phyloP scores from a whole-genome alignment of 1,284 basidiomycete species.

The Phylloboletellus chloephorus region DNA sequence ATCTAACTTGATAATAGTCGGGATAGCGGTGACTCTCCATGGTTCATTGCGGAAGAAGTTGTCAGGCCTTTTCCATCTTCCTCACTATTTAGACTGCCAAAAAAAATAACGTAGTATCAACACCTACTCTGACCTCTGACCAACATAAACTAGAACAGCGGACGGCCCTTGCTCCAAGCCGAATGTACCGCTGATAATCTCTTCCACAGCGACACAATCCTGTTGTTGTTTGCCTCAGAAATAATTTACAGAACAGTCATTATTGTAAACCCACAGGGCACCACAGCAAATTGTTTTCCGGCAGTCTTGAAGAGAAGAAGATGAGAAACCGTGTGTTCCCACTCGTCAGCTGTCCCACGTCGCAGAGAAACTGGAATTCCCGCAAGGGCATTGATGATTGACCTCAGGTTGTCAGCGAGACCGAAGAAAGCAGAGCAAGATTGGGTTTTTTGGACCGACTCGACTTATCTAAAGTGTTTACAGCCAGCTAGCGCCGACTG shows the following conservation, averaged over 20 bases:
- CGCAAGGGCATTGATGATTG: slow-evolving; percentile 28
- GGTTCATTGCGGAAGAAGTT: slow-evolving; percentile 61
- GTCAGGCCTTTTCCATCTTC: slow-evolving; percentile 61
- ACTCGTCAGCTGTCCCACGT: slow-evolving; percentile 35
- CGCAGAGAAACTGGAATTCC: slow-evolving; percentile 20
- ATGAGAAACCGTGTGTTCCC: slow-evolving; percentile 51
- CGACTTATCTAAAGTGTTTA: slow-evolving; percentile 8
- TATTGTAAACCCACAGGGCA: slow-evolving; percentile 49
- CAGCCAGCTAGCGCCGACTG: slow-evolving; percentile 3
- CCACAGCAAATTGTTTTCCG: slow-evolving; percentile 48
- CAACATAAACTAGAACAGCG: slow-evolving; percentile 70
- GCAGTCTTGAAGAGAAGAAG: slow-evolving; percentile 59
- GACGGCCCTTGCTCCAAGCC: slow-evolving; percentile 47
- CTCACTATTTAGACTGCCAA: background rate
- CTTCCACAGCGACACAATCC: slow-evolving; percentile 72
- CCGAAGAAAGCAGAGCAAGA: slow-evolving; percentile 1
- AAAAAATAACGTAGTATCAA: slow-evolving; percentile 2
- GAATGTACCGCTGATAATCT: slow-evolving; percentile 54
- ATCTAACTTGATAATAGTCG: slow-evolving; percentile 67
- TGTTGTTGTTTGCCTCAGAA: slow-evolving; percentile 30
- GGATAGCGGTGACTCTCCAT: slow-evolving; percentile 62
- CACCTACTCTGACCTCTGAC: slow-evolving; percentile 60
- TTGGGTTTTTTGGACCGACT: background rate
- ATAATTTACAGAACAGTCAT: background rate
- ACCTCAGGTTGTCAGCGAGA: background rate